Evolutionary conservation across 148 eudicot genomes (phyloP).

Genomic region (Cornus controversa): DNA sequence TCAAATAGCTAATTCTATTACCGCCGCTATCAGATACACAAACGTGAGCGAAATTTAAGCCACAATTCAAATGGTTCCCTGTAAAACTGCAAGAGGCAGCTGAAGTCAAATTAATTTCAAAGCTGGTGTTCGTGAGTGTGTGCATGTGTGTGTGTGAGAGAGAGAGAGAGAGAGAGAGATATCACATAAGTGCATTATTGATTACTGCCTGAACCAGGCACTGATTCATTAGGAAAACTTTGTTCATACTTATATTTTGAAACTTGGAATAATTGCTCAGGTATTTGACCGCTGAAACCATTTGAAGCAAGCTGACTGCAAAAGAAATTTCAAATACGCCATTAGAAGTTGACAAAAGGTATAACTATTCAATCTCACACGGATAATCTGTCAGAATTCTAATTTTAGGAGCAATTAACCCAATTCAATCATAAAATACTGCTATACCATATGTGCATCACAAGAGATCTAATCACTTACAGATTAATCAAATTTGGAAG

Average conservation of each 20-base stretch:
- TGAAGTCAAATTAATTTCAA: conserved; percentile 4
- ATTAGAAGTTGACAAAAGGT: conserved; percentile 12
- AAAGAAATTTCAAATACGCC: conserved; percentile 16
- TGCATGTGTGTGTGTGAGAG: not conserved
- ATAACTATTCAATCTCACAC: not conserved
- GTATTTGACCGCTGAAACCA: conserved; percentile 72
- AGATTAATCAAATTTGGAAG: conserved; percentile 65
- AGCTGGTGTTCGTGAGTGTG: not conserved
- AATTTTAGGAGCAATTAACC: not conserved
- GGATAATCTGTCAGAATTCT: not conserved
- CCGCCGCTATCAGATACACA: conserved; percentile 59
- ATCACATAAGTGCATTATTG: not conserved
- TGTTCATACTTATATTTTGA: conserved; percentile 70
- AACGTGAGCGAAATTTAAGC: conserved; percentile 35
- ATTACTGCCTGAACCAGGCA: not conserved
- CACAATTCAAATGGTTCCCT: conserved; percentile 78
- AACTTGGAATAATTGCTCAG: conserved; percentile 56
- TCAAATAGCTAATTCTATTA: conserved; percentile 22
- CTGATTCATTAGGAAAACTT: not conserved
- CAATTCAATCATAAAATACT: not conserved
- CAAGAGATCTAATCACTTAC: conserved; percentile 44
- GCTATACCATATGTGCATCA: not conserved
- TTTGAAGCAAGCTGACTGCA: conserved; percentile 84
- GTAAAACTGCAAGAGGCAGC: conserved; percentile 63
- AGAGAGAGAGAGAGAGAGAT: not conserved